Percentiles rank a stretch among this genome's conserved stretches.
These are phyloP conservation scores for Neoboletus magnificus DNA, from an alignment of 768 basidiomycete species.

Conservation along the genomic window DNA sequence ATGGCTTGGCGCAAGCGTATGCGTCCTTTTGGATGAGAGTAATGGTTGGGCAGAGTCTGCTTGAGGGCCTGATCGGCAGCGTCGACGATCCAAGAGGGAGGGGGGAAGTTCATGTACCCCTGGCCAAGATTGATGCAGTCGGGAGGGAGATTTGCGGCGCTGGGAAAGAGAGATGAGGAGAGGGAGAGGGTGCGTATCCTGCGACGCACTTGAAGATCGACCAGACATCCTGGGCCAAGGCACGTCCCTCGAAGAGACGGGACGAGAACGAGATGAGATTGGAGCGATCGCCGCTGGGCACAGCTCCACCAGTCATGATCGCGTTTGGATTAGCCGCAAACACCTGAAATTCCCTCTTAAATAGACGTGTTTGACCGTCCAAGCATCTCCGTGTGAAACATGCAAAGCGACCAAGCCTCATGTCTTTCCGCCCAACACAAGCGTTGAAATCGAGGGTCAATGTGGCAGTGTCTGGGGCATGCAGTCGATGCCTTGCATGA, in stretches of 20 bases:
- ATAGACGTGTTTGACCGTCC: background rate
- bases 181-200: conserved; percentile 1
- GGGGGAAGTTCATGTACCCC: conserved; percentile 91
- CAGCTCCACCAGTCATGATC: background rate
- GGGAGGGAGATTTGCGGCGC: conserved; percentile 80
- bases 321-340: background rate
- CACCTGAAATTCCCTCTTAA: background rate
- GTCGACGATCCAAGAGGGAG: conserved; percentile 74
- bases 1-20: conserved; percentile 86
- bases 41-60: conserved; percentile 69
- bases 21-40: conserved; percentile 88
- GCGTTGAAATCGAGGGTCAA: no score
- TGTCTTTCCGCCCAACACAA: background rate
- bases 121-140: conserved; percentile 97
- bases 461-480: background rate
- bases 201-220: conserved; percentile 74
- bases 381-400: background rate
- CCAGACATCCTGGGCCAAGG: conserved; percentile 84
- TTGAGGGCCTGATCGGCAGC: conserved; percentile 70
- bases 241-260: conserved; percentile 70
- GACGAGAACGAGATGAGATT: conserved; percentile 67
- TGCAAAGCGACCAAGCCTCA: background rate
- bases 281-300: conserved; percentile 35
- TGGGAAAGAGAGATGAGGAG: conserved; percentile 31
- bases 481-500: no score